Base-by-base conservation (phyloP, 352 stramenopile species). In the Phytophthora melonis region DNA sequence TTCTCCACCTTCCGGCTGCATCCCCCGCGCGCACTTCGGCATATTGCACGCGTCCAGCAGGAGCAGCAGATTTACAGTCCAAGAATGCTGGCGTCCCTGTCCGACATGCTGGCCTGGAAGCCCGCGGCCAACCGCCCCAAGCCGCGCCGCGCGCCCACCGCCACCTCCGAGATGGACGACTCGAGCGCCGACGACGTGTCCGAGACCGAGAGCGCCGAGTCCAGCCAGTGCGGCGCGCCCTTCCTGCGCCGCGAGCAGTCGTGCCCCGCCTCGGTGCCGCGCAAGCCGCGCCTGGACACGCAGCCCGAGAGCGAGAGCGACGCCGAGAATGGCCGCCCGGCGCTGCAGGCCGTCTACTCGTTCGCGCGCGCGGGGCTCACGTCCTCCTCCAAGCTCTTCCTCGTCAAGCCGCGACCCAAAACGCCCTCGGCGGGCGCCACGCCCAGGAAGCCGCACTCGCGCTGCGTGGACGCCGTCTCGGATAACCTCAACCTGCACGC, bases 141-240 rank as follows among this genome's bases (percentile, higher is more conserved):
- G 47, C 11, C 63, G 21, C 41, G 57, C 7, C 74, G 75, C 57
- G 81, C 78, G 21, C 78, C 78, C 47, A 90, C 78, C 8, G 65
- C 80, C 39, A 87, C 75, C 43, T 89, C 75, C 45, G 77, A 89
- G 72, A 58, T 82, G 56, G 73, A 76, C 53, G 77, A 78, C 50
- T 73, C 66, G 18, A 74, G 62, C 34, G 27, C 27, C 52, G 68
- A 87, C 78, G 78, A 88, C 34, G 50, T 79, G 64, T 87, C 75
- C n/a, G 83, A 91, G 74, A 90, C 83, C 32, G 86, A 91, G 74
- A 85, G 86, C 61, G 82, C 74, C 34, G 74, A 74, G 63, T 88
- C 81, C 49, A 72, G 63, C 19, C 71, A 77, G 60, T 70, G 54
- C 9, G 39, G 43, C 50, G 58, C 62, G 21, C 59, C 64, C 11